Evolutionary conservation across 345 rosid genomes (phyloP), one percentile per base, ranked within the genome.

Genomic region (Capsella bursapastoris): DNA sequence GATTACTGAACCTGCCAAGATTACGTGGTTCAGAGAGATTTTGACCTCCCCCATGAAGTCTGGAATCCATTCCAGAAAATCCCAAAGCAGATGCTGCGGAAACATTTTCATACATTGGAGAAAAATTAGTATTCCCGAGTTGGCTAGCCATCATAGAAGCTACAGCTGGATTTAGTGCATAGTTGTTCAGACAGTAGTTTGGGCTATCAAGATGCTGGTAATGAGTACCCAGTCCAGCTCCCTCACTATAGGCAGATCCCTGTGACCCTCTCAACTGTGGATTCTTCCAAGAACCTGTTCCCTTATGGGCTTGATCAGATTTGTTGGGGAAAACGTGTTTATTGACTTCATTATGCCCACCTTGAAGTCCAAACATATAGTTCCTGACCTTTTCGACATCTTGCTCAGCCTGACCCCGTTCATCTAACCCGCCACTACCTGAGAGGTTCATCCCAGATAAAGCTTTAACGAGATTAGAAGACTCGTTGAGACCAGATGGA

Each of bases 401-500:
- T 25, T 76, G 86, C 64, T 76, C 88, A 65, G 70, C 62, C 56
- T 83, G 88, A 59, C 60, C 80, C 41, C 83, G 85, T 62, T 78
- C 86, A 59, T 82, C 83, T 15, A 80, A 45, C 59, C 72, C 78
- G 41, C 83, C 88, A 73, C 71, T 84, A 64, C 77, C 64, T 49
- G 90, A 79, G 70, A 93, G 80, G 74, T 79, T 86, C 85, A 93
- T 74, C 67, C 88, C 87, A 57, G 96, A 89, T n/a, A 93, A 80
- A 49, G 87, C 91, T 70, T 83, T 79, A 1, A 68, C 91, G 29
- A 93, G 72, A 61, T 89, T 90, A 15, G 79, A 65, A 78, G 97
- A 52, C 59, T 89, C 92, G 53, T 66, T 76, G 37, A 78, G 43
- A 70, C 86, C 80, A 53, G 95, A 82, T 8, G 92, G 56, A 60